Evolutionary conservation across 2,329 filamentous ascomycete genomes (phyloP).

Genomic region (Colletotrichum musae): DNA sequence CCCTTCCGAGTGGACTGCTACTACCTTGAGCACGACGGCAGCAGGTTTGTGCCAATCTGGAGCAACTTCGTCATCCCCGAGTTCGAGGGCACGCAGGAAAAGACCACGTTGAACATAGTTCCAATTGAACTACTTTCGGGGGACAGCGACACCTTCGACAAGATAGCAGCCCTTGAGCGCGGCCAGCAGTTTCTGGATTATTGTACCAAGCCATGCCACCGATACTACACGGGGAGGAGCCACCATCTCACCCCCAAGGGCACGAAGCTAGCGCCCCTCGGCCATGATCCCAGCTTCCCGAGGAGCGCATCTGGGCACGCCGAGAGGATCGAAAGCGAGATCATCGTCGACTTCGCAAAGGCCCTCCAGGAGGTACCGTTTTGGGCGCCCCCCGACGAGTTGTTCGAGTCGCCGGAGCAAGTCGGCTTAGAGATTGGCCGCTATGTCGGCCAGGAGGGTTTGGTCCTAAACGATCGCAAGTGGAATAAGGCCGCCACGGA

Average conservation of each 20-base stretch:
- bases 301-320: constrained; percentile 47
- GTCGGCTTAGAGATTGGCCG: not conserved
- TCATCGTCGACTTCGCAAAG: constrained; percentile 56
- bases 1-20: not conserved
- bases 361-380: not conserved
- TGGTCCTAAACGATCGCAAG: not conserved
- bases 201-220: constrained; percentile 52
- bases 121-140: constrained; percentile 50
- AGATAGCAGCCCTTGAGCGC: constrained; percentile 48
- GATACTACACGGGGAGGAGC: constrained; percentile 57
- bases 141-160: not conserved
- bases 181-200: constrained; percentile 52
- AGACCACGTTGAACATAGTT: constrained; percentile 54
- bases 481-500: not conserved
- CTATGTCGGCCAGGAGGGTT: not conserved
- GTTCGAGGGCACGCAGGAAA: constrained; percentile 55
- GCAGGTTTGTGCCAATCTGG: constrained; percentile 54
- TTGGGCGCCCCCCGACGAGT: not conserved
- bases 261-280: not conserved
- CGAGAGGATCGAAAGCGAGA: constrained; percentile 58
- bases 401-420: not conserved
- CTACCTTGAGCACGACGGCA: constrained; percentile 60
- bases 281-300: constrained; percentile 45
- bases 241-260: constrained; percentile 42
- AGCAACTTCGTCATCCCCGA: constrained; percentile 54